Conservation (phyloP, 805 yeast species). For the Hanseniaspora guilliermondii region DNA sequence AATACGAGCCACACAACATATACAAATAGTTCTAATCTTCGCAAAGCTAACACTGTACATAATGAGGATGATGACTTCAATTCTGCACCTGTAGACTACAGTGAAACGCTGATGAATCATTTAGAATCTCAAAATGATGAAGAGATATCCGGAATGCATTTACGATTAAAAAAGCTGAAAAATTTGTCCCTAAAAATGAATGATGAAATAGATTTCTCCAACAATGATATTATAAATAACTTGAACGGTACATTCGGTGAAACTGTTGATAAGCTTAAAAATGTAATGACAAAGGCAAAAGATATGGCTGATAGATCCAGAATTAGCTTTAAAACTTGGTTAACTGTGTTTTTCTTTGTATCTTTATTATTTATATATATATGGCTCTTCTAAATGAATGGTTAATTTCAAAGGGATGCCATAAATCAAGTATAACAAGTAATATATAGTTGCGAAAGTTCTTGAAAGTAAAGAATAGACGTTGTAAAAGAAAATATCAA, state of each 20-base stretch:
- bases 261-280: conserved; percentile 37
- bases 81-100: conserved; percentile 29
- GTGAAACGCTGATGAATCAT: conserved; percentile 43
- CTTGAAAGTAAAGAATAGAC: no score
- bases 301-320: conserved; percentile 53
- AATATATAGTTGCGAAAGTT: no score
- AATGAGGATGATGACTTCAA: conserved; percentile 4
- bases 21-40: background rate
- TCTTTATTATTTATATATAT: conserved; percentile 41
- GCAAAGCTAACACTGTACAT: conserved; percentile 1
- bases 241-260: conserved; percentile 36
- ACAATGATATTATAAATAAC: conserved; percentile 31
- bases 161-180: conserved; percentile 44
- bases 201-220: conserved; percentile 47
- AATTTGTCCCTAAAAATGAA: conserved; percentile 48
- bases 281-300: conserved; percentile 46
- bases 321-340: conserved; percentile 54
- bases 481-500: background rate
- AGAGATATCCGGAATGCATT: conserved; percentile 41
- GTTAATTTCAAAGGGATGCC: no score
- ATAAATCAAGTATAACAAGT: no score
- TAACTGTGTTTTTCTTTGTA: conserved; percentile 36
- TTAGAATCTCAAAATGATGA: conserved; percentile 58
- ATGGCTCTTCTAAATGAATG: conserved; percentile 25
- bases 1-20: conserved; percentile 6